Evolutionary conservation across 2,329 filamentous ascomycete genomes (phyloP).

Genomic region (Colletotrichum sp.): DNA sequence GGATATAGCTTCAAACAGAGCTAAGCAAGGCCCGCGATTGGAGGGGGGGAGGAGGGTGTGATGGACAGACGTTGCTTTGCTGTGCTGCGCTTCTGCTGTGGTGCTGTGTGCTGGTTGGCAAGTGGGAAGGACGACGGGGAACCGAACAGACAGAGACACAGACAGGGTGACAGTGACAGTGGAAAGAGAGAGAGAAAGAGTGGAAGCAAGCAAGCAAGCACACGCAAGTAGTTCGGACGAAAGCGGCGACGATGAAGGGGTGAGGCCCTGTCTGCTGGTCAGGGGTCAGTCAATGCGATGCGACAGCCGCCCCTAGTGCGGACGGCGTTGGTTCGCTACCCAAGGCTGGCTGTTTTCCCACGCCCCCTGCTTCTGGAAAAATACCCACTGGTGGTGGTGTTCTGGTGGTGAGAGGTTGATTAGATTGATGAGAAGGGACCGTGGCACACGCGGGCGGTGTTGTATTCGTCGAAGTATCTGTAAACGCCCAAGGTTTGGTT

Average conservation of each 20-base stretch:
- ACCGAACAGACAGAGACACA: not conserved
- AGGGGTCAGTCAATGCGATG: constrained; percentile 20
- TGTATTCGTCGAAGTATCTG: not conserved
- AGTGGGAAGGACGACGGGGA: not conserved
- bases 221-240: constrained; percentile 20
- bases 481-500: constrained; percentile 1
- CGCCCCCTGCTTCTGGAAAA: constrained; percentile 4
- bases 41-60: not conserved
- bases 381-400: constrained; percentile 6
- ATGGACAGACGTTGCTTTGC: not conserved
- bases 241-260: not conserved
- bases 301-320: constrained; percentile 16
- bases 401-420: constrained; percentile 18
- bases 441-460: not conserved
- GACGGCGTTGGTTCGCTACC: not conserved
- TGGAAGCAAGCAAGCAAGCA: not conserved
- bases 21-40: not conserved
- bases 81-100: not conserved
- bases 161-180: not conserved
- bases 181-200: not conserved
- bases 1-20: constrained; percentile 21
- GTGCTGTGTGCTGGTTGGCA: not conserved
- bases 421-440: not conserved
- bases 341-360: not conserved
- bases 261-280: not conserved